Base-by-base conservation (phyloP, 2,329 filamentous ascomycete species). In the Grosmannia huntii region DNA sequence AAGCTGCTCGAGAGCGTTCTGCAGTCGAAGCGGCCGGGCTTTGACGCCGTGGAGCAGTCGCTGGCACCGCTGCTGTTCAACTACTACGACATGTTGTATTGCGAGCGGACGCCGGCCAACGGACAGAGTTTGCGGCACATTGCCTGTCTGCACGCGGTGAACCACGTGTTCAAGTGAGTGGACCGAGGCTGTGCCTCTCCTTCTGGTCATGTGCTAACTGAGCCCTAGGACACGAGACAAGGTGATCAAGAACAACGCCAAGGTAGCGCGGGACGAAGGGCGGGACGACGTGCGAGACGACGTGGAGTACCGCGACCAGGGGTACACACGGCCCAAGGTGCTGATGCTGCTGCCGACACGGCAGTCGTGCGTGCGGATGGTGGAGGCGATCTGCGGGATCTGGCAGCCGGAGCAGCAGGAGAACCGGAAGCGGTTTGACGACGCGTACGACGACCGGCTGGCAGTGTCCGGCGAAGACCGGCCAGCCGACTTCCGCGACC, bases 321-420 rank as follows among this genome's bases (percentile, higher is more conserved):
- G 94, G 0, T 99, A 96, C 70, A 96, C 92, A 0, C 79, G 94
- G 5, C 94, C 94, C 9, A 97, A 97, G 68, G 86, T 96, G 7
- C 79, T 99, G 23, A 89, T 97, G 69, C 77, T 99, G 21, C 76
- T 96, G 0, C 92, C 94, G 4, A 97, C 94, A 0, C 83, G 91
- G 58, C 85, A 96, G 67, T 86, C 90, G 0, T 95, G 90, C 64
- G 86, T 87, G 31, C 83, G 84, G 55, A 85, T 88, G 64, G 77
- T 96, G 44, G 83, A 95, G 54, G 82, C 81, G 48, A 90, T 99
- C 51, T 85, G 86, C 49, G 78, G 82, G 5, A 72, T 96, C 27
- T 89, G 85, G 71, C 79, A 86, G 60, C 87, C 90, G 0, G 91
- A 96, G 59, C 91, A 96, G 66, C 89, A 96, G 69, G 94, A 97